Evolutionary conservation across 805 yeast species (phyloP).

Genomic region (Yueomyces sinensis): DNA sequence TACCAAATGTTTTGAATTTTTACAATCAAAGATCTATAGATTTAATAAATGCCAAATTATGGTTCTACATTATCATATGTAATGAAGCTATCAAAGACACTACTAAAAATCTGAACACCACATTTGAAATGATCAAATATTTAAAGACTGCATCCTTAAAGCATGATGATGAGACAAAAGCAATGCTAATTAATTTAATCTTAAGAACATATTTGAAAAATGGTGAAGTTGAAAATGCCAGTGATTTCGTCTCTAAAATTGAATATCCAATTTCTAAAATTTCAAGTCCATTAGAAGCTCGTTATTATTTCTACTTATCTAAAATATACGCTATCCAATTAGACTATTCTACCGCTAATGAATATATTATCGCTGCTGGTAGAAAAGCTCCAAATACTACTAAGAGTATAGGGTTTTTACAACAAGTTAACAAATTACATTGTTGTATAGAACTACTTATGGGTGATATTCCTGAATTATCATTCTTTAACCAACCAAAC

Average conservation of each 20-base stretch:
- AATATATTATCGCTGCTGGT: constrained; percentile 84
- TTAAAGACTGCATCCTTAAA: constrained; percentile 82
- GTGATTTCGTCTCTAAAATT: constrained; percentile 77
- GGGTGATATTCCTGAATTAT: constrained; percentile 92
- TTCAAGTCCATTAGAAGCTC: constrained; percentile 76
- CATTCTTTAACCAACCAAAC: constrained; percentile 55
- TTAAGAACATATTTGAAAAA: constrained; percentile 65
- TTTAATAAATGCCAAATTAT: constrained; percentile 73
- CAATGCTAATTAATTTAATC: constrained; percentile 72
- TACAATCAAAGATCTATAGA: constrained; percentile 79
- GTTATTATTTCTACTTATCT: constrained; percentile 87
- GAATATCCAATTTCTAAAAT: constrained; percentile 71
- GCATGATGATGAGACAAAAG: constrained; percentile 86
- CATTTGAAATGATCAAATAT: constrained; percentile 58
- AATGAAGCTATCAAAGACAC: constrained; percentile 40
- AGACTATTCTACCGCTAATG: constrained; percentile 83
- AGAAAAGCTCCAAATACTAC: constrained; percentile 91
- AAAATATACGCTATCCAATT: constrained; percentile 83
- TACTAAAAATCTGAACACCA: constrained; percentile 25
- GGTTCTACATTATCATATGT: constrained; percentile 82
- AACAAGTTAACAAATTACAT: constrained; percentile 77
- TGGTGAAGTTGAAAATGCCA: constrained; percentile 79
- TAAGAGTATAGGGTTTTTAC: constrained; percentile 75
- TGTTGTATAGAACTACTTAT: constrained; percentile 82
- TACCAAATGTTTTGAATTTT: constrained; percentile 34